Conservation (phyloP, 306 rosid species). For the Oemleria cerasiformis region DNA sequence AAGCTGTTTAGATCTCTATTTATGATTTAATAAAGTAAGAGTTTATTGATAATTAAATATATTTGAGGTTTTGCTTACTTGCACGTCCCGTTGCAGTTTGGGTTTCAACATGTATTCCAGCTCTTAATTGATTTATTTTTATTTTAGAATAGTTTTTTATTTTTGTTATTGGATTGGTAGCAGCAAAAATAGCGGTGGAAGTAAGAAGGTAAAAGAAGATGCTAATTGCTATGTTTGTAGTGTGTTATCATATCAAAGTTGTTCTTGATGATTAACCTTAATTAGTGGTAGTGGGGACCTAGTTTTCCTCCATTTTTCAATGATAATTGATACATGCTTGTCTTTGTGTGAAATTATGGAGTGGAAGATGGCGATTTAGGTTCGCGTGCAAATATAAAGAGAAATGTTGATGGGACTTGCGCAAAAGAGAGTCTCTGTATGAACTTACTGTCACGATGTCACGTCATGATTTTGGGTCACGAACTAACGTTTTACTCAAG, state of each 20-base stretch:
- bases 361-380: neutral
- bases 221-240: neutral
- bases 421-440: no score
- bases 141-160: neutral
- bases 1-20: neutral
- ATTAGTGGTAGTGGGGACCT: neutral
- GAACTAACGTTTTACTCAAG: no score
- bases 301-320: neutral
- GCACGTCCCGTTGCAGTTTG: neutral
- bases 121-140: neutral
- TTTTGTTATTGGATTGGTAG: neutral
- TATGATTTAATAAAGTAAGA: neutral
- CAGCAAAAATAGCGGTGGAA: neutral
- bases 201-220: neutral
- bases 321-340: neutral
- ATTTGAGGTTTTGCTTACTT: neutral
- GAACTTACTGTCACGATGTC: no score
- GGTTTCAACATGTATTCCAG: neutral
- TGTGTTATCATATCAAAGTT: neutral
- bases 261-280: neutral
- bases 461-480: no score
- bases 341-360: conserved; percentile 7
- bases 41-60: neutral
- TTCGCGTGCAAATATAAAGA: neutral
- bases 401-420: no score